phyloP scores from a whole-genome alignment of 176 grass and related monocot species.

The Aegilops umbellulata region DNA sequence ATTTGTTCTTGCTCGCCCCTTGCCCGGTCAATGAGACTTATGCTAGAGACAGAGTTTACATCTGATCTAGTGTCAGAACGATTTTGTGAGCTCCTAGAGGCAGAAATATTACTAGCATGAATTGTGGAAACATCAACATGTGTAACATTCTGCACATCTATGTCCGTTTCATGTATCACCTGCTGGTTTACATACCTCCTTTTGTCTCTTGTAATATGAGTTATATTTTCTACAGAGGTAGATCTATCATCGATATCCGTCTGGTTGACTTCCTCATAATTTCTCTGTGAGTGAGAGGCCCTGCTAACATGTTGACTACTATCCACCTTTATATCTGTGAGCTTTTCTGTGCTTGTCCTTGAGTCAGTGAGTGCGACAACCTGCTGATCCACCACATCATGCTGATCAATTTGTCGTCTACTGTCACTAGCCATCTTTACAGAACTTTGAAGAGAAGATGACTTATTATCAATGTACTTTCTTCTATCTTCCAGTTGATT shows the following conservation, averaged over 20 bases:
- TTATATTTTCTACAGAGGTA: constrained; percentile 44
- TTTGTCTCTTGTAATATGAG: constrained; percentile 61
- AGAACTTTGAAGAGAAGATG: constrained; percentile 47
- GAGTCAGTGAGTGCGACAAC: constrained; percentile 21
- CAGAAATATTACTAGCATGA: constrained; percentile 33
- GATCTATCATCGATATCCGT: constrained; percentile 27
- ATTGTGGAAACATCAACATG: constrained; percentile 45
- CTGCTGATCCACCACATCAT: constrained; percentile 44
- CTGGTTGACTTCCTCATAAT: constrained; percentile 51
- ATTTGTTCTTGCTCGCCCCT: constrained; percentile 13
- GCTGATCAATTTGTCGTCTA: constrained; percentile 40
- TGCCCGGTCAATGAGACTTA: constrained; percentile 7
- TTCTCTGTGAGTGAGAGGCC: constrained; percentile 28
- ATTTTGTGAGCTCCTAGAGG: constrained; percentile 32
- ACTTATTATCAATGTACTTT: constrained; percentile 30
- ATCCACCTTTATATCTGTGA: constrained; percentile 37
- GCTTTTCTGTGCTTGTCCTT: constrained; percentile 26
- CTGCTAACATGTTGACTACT: constrained; percentile 31
- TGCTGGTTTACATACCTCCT: constrained; percentile 56
- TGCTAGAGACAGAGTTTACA: constrained; percentile 14
- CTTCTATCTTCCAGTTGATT: constrained; percentile 40
- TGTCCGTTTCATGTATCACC: constrained; percentile 48
- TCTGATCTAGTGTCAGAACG: constrained; percentile 33
- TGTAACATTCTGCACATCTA: constrained; percentile 51
- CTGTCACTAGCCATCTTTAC: constrained; percentile 35